phyloP scores from a whole-genome alignment of 495 filamentous ascomycete species.

The Alectoria sarmentosa region DNA sequence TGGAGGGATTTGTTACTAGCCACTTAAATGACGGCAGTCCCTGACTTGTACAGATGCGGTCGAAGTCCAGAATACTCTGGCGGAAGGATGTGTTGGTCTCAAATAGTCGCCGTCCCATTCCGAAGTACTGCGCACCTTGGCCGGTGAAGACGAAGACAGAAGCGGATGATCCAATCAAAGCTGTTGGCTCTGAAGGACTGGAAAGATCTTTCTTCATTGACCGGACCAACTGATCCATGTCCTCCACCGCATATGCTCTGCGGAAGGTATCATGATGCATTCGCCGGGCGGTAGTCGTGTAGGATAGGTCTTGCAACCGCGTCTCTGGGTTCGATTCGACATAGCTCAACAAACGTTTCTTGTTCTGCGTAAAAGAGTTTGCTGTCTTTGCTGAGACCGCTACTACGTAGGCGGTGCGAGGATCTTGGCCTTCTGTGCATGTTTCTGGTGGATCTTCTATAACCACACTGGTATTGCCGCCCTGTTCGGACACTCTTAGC shows the following conservation, averaged over 20 bases:
- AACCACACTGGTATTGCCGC: conserved; percentile 34
- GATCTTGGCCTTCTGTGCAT: conserved; percentile 22
- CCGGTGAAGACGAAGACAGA: conserved; percentile 63
- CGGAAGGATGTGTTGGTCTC: conserved; percentile 27
- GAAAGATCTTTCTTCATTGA: conserved; percentile 12
- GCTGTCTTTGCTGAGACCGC: conserved; percentile 34
- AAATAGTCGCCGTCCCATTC: conserved; percentile 29
- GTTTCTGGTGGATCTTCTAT: conserved; percentile 34
- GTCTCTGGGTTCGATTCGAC: conserved; percentile 29
- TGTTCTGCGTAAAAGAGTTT: conserved; percentile 32
- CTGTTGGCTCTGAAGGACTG: conserved; percentile 17
- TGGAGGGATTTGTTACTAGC: conserved; percentile 21
- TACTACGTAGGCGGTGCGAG: conserved; percentile 29
- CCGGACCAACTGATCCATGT: conserved; percentile 8
- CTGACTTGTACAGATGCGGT: conserved; percentile 28
- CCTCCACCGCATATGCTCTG: conserved; percentile 22
- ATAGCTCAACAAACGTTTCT: conserved; percentile 30
- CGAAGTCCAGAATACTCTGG: conserved; percentile 26
- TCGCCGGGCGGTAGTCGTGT: conserved; percentile 36
- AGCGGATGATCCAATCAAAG: conserved; percentile 16
- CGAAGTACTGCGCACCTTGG: conserved; percentile 54
- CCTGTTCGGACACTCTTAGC: conserved; percentile 13
- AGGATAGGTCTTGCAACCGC: conserved; percentile 34
- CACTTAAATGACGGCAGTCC: conserved; percentile 33
- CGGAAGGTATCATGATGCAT: conserved; percentile 40